Conservation (phyloP, 768 basidiomycete species). For the Leccinum longicurvipes region DNA sequence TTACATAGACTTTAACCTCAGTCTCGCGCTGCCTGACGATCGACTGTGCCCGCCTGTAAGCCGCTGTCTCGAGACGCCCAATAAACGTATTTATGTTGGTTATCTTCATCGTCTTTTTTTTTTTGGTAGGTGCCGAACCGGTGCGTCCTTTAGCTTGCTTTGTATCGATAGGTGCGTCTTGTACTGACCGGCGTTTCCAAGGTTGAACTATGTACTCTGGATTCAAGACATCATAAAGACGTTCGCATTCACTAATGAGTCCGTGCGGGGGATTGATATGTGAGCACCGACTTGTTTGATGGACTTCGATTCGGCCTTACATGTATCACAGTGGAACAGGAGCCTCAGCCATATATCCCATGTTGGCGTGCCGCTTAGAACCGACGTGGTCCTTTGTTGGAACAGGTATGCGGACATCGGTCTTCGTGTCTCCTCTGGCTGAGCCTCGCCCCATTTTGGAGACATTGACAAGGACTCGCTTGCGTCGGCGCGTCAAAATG, state of each 20-base stretch:
- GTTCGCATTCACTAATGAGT: slow-evolving; percentile 7
- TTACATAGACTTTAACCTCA: slow-evolving; percentile 66
- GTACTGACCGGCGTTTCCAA: slow-evolving; percentile 25
- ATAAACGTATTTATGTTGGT: background rate
- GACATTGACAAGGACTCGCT: slow-evolving; percentile 73
- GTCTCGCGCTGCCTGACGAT: slow-evolving; percentile 54
- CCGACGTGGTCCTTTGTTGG: slow-evolving; percentile 58
- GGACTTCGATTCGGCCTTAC: background rate
- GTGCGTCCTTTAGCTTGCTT: slow-evolving; percentile 29
- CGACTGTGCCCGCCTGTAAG: slow-evolving; percentile 86
- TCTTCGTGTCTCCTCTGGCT: background rate
- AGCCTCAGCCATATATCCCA: slow-evolving; percentile 84
- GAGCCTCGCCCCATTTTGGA: slow-evolving; percentile 25
- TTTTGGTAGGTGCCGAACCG: slow-evolving; percentile 64
- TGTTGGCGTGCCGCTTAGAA: slow-evolving; percentile 60
- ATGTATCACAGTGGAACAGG: slow-evolving; percentile 71
- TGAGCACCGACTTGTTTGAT: slow-evolving; percentile 32
- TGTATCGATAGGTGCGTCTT: background rate
- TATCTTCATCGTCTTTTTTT: background rate
- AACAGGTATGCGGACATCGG: slow-evolving; percentile 48
- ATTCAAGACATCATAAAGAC: slow-evolving; percentile 63
- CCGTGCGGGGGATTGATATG: slow-evolving; percentile 70
- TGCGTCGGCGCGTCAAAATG: slow-evolving; percentile 51
- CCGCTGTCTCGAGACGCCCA: background rate
- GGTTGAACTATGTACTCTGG: slow-evolving; percentile 88